These are phyloP conservation scores for Parietichytrium sp. DNA, from an alignment of 108 stramenopile species.

Conservation along the genomic window DNA sequence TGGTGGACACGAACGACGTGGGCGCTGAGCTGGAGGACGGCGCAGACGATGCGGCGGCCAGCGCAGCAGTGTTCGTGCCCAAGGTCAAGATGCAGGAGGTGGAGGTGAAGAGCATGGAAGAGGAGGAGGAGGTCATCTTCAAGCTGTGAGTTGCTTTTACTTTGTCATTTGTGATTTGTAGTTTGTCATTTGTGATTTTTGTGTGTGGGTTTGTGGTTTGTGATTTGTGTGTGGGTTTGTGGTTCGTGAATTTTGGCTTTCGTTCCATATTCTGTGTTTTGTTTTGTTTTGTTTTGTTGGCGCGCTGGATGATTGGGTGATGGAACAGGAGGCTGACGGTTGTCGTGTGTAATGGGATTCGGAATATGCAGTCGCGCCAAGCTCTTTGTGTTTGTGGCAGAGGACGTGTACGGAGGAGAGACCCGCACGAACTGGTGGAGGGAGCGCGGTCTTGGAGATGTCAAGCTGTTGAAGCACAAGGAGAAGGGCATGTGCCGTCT, in stretches of 20 bases:
- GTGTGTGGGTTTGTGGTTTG: no score
- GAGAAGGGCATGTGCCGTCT: constrained; percentile 80
- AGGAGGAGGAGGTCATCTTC: constrained; percentile 84
- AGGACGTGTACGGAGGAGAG: constrained; percentile 93
- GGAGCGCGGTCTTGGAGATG: constrained; percentile 94
- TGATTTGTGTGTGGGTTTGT: no score
- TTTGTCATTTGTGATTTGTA: no score
- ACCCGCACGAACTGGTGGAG: constrained; percentile 94
- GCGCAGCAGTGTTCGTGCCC: constrained; percentile 64
- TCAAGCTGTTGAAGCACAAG: constrained; percentile 89
- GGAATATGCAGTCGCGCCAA: constrained; percentile 71
- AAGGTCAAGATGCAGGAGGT: constrained; percentile 92
- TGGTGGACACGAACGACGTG: background rate
- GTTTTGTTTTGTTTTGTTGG: no score
- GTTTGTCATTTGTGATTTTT: no score
- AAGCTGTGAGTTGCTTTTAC: constrained; percentile 60
- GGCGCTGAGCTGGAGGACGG: constrained; percentile 38
- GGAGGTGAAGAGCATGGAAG: constrained; percentile 93
- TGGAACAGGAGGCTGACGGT: background rate
- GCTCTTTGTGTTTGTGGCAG: constrained; percentile 86
- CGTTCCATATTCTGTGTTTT: no score
- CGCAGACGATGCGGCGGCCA: constrained; percentile 41
- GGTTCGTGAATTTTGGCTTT: no score
- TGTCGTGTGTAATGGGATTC: background rate
- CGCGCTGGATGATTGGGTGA: no score